Evolutionary conservation across 2,329 filamentous ascomycete genomes (phyloP), one percentile per base, ranked within the genome.

Genomic region (Calonectria naviculata): DNA sequence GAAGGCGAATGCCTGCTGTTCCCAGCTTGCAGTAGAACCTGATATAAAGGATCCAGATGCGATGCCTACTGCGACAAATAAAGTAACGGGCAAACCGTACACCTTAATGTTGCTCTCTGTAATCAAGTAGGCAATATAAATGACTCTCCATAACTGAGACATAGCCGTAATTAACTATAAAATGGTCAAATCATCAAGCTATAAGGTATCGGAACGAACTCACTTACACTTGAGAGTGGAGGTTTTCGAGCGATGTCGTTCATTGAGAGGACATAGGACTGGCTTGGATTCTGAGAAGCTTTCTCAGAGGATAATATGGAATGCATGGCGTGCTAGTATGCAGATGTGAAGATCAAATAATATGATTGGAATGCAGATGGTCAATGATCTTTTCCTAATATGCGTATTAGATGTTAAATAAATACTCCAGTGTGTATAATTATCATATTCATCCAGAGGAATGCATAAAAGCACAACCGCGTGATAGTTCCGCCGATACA

Each of bases 81-180:
- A 21, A 8, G 46, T 2, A 44, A 62, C 41, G 6, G 58, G 29
- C 24, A 31, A 26, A 24, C 41, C 58, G 13, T 46, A 44, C 4
- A 24, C 58, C 17, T 62, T 62, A 17, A 62, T 62, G 15, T 62
- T 62, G 17, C 29, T 62, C 41, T 62, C 38, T 15, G 58, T 62
- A 13, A 62, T 42, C 12, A 62, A 29, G 9, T 62, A 42, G 17
- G 41, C 58, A n/a, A 46, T 17, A 24, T 38, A 44, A 17, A 62
- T 9, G n/a, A 10, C 41, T 21, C 46, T 41, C 38, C 58, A 46
- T 15, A 46, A 19, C 31, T 44, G 24, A 34, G 58, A 26, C 5
- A 47, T 28, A 13, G n/a, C 44, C 21, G 26, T 28, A 15, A 47
- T n/a, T n/a, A n/a, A n/a, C n/a, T n/a, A n/a, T n/a, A n/a, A 17